Evolutionary conservation across 192 early-diverging fungal genomes (phyloP), one percentile per base, ranked within the genome.

Genomic region (Kickxella alabastrina): DNA sequence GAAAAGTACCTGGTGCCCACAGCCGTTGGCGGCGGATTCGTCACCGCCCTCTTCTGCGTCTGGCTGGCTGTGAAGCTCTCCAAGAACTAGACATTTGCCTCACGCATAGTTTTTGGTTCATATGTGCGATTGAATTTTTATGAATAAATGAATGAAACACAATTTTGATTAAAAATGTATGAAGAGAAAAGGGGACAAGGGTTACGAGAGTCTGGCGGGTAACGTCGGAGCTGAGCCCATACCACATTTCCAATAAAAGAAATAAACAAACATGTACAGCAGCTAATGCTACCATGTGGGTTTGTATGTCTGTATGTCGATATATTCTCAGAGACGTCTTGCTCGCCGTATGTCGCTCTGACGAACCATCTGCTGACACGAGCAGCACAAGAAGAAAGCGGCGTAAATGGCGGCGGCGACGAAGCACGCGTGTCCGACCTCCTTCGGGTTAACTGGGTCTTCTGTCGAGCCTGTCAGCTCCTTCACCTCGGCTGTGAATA

Each of bases 361-460:
- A 34, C 61, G 72, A 14, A 68, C 72, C 28, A 63, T 31, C 19
- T 68, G 59, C 58, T 78, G 76, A 45, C 76, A 78, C 31, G 68
- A 59, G 62, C 76, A 78, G 62, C 68, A 78, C 39, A 65, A 10
- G 35, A 78, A 63, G 47, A 78, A 78, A 18, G 23, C 68, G 0
- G 65, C 59, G 41, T 78, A 78, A 24, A 78, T 65, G 8, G 49
- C 69, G 4, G 76, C 76, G 0, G 76, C 76, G 3, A 68, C n/a
- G 37, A 72, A 73, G 51, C 76, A 78, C 2, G 69, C 65, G 25
- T 57, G 69, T 14, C 69, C 76, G 32, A 78, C 70, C 37, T 67
- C 76, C 47, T 78, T 72, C 26, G 69, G 70, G 43, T 78, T 60
- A 41, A 58, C 65, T 21, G 76, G 76, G 62, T 78, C 69, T 21